Conservation (phyloP, 768 basidiomycete genomes). For the Collybiopsis luxurians region DNA sequence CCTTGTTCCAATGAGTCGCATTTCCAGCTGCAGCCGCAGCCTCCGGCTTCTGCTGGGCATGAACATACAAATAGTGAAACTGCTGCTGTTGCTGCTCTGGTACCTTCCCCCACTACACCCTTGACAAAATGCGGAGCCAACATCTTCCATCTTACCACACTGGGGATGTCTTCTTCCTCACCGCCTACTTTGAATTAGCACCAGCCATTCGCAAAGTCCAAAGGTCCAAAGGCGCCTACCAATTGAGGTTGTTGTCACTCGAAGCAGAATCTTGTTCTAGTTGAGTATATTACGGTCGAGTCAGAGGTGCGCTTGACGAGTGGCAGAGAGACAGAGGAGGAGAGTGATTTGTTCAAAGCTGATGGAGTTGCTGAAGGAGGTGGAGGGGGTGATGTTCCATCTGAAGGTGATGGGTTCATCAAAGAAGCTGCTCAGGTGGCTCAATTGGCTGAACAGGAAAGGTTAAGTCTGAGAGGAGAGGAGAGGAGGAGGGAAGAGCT, state of each 20-base stretch:
- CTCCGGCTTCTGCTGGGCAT: no score
- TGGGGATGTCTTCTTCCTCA: background rate
- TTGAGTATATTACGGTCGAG: constrained; percentile 80
- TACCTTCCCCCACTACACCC: background rate
- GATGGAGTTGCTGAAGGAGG: background rate
- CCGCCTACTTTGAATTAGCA: background rate
- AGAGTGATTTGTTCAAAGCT: no score
- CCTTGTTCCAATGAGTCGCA: background rate
- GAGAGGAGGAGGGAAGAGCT: background rate
- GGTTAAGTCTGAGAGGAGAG: background rate
- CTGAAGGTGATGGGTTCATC: background rate
- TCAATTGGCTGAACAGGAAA: constrained; percentile 2
- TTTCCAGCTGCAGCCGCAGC: no score
- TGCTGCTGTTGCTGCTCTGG: background rate
- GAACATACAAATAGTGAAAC: no score
- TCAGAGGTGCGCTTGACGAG: constrained; percentile 80
- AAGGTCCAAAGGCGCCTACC: constrained; percentile 13
- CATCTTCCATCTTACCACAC: background rate
- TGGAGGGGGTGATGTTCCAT: background rate
- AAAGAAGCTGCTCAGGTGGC: constrained; percentile 3
- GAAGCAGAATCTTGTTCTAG: constrained; percentile 36
- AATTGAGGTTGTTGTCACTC: constrained; percentile 48
- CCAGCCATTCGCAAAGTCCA: background rate
- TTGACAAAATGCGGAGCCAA: background rate
- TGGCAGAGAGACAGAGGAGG: constrained; percentile 24